Evolutionary conservation across 1,284 basidiomycete genomes (phyloP).

Genomic region (Papiliotrema laurentii): DNA sequence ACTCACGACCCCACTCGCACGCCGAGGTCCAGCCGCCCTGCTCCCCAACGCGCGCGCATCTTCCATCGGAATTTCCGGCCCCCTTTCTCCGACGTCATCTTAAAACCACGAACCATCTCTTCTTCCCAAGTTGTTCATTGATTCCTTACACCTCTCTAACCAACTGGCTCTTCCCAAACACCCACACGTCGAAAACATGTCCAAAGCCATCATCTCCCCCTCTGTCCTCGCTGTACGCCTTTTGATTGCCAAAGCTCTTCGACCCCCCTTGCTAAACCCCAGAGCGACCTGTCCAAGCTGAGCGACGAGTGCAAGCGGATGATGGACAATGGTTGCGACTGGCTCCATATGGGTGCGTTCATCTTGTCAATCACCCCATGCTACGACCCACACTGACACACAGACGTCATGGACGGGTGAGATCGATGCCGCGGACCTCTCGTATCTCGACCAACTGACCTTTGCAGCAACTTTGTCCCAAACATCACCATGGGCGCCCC

Average conservation of each 20-base stretch:
- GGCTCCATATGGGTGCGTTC: conserved; percentile 88
- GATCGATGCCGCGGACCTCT: conserved; percentile 1
- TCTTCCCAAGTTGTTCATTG: neutral
- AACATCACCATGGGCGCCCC: conserved; percentile 97
- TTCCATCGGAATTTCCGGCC: no score
- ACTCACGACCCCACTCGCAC: no score
- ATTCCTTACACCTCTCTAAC: neutral
- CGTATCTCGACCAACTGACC: neutral
- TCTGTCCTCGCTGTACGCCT: conserved; percentile 80
- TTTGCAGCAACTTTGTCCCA: conserved; percentile 86
- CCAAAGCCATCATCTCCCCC: conserved; percentile 79
- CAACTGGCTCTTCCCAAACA: neutral
- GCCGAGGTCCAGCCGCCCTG: no score
- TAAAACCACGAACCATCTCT: neutral
- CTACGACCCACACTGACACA: neutral
- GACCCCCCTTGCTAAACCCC: conserved; percentile 2
- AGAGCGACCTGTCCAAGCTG: conserved; percentile 88
- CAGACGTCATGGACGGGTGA: conserved; percentile 96
- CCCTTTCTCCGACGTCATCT: neutral
- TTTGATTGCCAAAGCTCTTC: no score
- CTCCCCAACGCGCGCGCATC: no score
- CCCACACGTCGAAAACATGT: conserved; percentile 55
- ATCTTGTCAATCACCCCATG: neutral
- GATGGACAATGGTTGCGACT: conserved; percentile 86
- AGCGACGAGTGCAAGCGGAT: conserved; percentile 87